A percentile compares a stretch with the other conserved stretches of the same genome.
Conservation (phyloP, 2,329 filamentous ascomycete species). For the Chlorencoelia australis region DNA sequence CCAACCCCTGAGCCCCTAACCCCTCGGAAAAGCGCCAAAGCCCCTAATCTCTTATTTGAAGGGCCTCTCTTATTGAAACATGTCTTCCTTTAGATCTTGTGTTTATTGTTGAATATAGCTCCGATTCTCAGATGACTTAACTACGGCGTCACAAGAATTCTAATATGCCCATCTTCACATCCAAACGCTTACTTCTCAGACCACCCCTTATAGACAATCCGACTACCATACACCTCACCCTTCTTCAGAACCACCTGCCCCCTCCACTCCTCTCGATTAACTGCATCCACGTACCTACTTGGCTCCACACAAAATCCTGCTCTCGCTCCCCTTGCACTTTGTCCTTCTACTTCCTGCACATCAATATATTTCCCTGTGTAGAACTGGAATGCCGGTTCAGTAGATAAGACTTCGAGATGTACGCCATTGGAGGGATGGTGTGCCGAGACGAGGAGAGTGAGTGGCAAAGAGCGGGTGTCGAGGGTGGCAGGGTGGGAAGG, state of each 20-base stretch:
- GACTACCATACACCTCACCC: constrained; percentile 72
- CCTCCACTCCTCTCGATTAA: constrained; percentile 73
- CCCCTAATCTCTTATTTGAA: too few relatives aligned
- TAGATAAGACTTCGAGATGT: constrained; percentile 79
- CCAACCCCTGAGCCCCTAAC: too few relatives aligned
- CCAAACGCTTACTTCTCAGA: constrained; percentile 40
- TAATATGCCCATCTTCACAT: neutral
- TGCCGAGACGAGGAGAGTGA: constrained; percentile 60
- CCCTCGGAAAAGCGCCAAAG: too few relatives aligned
- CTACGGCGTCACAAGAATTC: too few relatives aligned
- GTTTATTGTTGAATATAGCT: too few relatives aligned
- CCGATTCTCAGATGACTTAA: too few relatives aligned
- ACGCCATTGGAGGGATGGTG: constrained; percentile 64
- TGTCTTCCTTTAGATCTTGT: too few relatives aligned
- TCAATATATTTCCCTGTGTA: constrained; percentile 84
- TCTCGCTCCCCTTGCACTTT: constrained; percentile 54
- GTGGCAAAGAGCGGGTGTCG: constrained; percentile 43
- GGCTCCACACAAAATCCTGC: constrained; percentile 89
- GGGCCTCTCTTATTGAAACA: neutral
- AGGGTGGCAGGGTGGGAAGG: constrained; percentile 34
- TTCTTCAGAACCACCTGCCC: constrained; percentile 71
- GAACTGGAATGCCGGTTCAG: constrained; percentile 94
- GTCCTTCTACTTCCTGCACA: constrained; percentile 54
- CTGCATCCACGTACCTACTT: constrained; percentile 79
- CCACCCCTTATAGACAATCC: constrained; percentile 81